phyloP scores from a whole-genome alignment of 2,329 filamentous ascomycete species.

The Calonectria pauciramosa region DNA sequence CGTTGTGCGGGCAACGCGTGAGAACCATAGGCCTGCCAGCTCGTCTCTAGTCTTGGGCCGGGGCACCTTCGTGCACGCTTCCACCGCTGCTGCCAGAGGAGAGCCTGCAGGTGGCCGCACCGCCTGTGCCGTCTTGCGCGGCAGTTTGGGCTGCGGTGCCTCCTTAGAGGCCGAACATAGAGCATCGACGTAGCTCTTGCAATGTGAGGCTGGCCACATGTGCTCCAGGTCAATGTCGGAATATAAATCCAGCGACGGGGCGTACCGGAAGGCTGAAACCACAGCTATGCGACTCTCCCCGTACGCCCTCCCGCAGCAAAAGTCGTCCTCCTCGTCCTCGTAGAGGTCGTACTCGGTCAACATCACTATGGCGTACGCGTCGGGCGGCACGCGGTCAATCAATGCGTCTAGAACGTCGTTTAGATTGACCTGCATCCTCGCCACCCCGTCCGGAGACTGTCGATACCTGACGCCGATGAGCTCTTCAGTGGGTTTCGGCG shows the following conservation, averaged over 20 bases:
- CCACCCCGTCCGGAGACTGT: conserved; percentile 60
- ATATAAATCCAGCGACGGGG: conserved; percentile 62
- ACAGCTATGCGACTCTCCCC: conserved; percentile 73
- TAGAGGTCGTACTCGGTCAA: conserved; percentile 74
- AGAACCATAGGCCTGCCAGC: conserved; percentile 67
- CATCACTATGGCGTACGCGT: conserved; percentile 72
- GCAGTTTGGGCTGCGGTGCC: neutral
- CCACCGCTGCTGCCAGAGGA: conserved; percentile 53
- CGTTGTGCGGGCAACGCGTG: conserved; percentile 68
- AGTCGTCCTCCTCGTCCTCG: conserved; percentile 75
- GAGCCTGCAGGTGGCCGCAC: conserved; percentile 18
- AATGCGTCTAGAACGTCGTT: conserved; percentile 72
- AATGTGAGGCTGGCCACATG: conserved; percentile 76
- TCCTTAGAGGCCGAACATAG: conserved; percentile 45
- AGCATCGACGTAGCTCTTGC: conserved; percentile 61
- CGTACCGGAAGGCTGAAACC: conserved; percentile 73
- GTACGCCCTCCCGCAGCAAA: conserved; percentile 76
- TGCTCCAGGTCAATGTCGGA: conserved; percentile 61
- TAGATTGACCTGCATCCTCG: conserved; percentile 68
- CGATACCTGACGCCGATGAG: conserved; percentile 66
- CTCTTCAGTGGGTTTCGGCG: conserved; percentile 42
- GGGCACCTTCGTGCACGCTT: conserved; percentile 38
- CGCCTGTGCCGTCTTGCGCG: neutral
- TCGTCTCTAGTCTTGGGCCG: conserved; percentile 43
- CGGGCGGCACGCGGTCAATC: conserved; percentile 64